Base-by-base conservation (phyloP, 179 eudicot genomes). In the Silene noctiflora region DNA sequence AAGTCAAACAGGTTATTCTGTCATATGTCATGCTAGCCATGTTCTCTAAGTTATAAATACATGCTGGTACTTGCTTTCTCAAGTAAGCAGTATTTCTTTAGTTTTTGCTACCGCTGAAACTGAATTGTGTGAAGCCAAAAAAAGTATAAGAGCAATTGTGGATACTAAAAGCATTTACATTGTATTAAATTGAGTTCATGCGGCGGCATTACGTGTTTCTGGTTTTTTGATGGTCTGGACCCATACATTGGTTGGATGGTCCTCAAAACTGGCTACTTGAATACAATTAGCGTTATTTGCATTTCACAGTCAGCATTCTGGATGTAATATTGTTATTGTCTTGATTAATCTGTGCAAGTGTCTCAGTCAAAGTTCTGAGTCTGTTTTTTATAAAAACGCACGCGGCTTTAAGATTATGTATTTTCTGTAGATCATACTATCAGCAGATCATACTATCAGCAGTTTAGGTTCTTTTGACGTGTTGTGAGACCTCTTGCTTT, bases 1-100 rank as follows among this genome's bases (percentile, higher is more conserved):
- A 89, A 75, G 72, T 79, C 69, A 86, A 92, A 82, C 92, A 95
- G 99, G 97, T 91, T 79, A 56, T 59, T 48, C 70, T 29, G 70
- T 59, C 80, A 27, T 66, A 65, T 76, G 67, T 61, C 46, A 31
- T 72, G 67, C 58, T 61, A 46, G 76, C 17, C 53, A 51, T 61
- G 51, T 42, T 21, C 29, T 71, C 20, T 10, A 70, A 51, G n/a
- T 72, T 76, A 8, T 70, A 3, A 53, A 6, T 68, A 60, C 53
- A 17, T 77, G 72, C 55, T 58, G 33, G 25, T 24, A 20, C 9
- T 67, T 46, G 39, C 35, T 73, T 19, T 74, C 21, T 56, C 19
- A 8, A 6, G 8, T 70, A 62, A 46, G 48, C 12, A 39, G 48
- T 59, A 7, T 68, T 33, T 56, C 55, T 53, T 51, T 69, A 33